Evolutionary conservation across 2,329 filamentous ascomycete species (phyloP).

Genomic region (Aspergillus texensis): DNA sequence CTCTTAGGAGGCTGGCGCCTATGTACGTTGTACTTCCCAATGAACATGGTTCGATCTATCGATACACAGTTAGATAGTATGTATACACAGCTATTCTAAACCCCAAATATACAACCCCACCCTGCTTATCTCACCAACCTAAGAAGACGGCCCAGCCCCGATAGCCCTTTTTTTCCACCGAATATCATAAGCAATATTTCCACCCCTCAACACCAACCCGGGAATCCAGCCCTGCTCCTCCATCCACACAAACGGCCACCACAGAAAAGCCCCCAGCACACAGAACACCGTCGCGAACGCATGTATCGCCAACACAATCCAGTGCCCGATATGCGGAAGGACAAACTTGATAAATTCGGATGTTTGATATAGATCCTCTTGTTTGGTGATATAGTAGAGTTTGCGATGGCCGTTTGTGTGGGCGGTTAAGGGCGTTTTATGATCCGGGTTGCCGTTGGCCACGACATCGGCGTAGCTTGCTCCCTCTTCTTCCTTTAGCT

Average conservation of each 20-base stretch:
- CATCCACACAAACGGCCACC: constrained; percentile 55
- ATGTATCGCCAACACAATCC: constrained; percentile 65
- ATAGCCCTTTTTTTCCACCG: constrained; percentile 1
- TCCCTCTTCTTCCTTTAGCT: constrained; percentile 1
- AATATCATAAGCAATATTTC: constrained; percentile 30
- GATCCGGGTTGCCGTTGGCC: neutral
- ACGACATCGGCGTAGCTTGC: neutral
- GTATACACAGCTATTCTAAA: neutral
- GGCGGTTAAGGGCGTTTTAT: neutral
- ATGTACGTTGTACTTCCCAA: neutral
- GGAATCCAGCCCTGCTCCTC: constrained; percentile 46
- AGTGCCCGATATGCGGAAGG: constrained; percentile 59
- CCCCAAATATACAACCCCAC: neutral
- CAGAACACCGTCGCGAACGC: constrained; percentile 67
- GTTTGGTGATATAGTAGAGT: constrained; percentile 71
- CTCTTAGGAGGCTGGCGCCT: neutral
- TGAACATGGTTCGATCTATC: neutral
- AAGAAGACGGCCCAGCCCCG: neutral
- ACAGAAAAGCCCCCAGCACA: constrained; percentile 57
- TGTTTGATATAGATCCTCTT: constrained; percentile 81
- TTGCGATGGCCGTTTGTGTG: constrained; percentile 26
- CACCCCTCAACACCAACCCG: constrained; percentile 22
- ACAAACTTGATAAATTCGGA: constrained; percentile 77
- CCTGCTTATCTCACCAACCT: too few species aligned
- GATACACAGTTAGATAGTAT: neutral